A percentile compares a stretch with the other conserved stretches of the same genome.
Evolutionary conservation across 257 asterid species (phyloP).

Genomic region (Mitragyna speciosa): DNA sequence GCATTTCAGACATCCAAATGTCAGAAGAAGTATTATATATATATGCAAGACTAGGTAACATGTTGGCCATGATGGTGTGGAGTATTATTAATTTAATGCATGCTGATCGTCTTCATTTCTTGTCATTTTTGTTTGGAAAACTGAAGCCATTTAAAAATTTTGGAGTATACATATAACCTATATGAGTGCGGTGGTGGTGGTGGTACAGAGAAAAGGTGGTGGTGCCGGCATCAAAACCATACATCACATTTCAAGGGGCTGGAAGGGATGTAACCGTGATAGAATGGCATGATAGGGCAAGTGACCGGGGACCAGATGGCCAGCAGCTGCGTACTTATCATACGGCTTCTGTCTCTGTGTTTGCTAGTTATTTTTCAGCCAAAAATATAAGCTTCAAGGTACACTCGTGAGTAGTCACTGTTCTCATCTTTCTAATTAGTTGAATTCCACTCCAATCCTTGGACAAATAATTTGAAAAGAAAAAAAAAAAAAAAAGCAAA

Average conservation of each 20-base stretch:
- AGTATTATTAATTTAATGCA: neutral
- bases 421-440: neutral
- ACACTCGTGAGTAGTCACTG: neutral
- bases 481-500: neutral
- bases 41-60: too few relatives aligned
- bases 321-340: conserved; percentile 88
- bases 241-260: conserved; percentile 71
- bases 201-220: conserved; percentile 71
- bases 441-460: neutral
- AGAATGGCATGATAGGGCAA: conserved; percentile 89
- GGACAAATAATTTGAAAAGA: too few relatives aligned
- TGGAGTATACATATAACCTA: neutral
- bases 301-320: conserved; percentile 76
- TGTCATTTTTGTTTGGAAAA: neutral
- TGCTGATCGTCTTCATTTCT: neutral
- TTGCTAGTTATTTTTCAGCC: conserved; percentile 68
- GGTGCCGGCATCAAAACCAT: conserved; percentile 80
- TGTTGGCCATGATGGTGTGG: too few relatives aligned
- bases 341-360: conserved; percentile 76
- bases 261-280: conserved; percentile 73
- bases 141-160: neutral
- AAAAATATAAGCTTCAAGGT: conserved; percentile 89
- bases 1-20: too few relatives aligned
- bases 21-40: too few relatives aligned
- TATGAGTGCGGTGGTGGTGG: conserved; percentile 4